Evolutionary conservation across 1,284 basidiomycete species (phyloP).

Genomic region (Cryptococcus sp.): DNA sequence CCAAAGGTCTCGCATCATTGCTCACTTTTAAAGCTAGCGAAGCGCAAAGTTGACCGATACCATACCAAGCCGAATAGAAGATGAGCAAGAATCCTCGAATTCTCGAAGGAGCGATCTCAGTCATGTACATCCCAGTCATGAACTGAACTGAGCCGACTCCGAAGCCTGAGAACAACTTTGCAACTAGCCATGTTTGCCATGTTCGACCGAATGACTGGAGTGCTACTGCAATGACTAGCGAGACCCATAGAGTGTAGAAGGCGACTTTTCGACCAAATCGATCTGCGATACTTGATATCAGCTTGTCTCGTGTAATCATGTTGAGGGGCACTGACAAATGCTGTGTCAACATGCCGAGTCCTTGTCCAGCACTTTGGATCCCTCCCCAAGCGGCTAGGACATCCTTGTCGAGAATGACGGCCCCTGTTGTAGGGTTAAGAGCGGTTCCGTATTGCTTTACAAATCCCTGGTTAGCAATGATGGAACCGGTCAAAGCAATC

Average conservation of each 20-base stretch:
- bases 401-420: background rate
- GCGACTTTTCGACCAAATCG: conserved; percentile 23
- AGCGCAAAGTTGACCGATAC: conserved; percentile 22
- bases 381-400: background rate
- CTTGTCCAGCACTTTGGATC: background rate
- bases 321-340: conserved; percentile 18
- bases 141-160: conserved; percentile 32
- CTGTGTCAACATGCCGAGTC: conserved; percentile 8
- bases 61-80: conserved; percentile 24
- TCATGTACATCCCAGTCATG: conserved; percentile 18
- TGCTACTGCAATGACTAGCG: conserved; percentile 19
- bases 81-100: conserved; percentile 27
- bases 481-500: conserved; percentile 17
- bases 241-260: conserved; percentile 26
- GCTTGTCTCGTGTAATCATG: background rate
- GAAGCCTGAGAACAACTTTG: conserved; percentile 28
- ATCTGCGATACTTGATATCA: conserved; percentile 15
- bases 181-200: conserved; percentile 27
- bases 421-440: background rate
- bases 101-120: conserved; percentile 26
- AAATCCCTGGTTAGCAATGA: conserved; percentile 8
- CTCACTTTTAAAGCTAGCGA: conserved; percentile 22
- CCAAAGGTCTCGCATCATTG: conserved; percentile 14
- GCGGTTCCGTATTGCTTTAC: background rate
- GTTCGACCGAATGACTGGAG: conserved; percentile 17